These are phyloP conservation scores for Auriscalpium orientale DNA, from an alignment of 768 basidiomycete species.

Conservation along the genomic window DNA sequence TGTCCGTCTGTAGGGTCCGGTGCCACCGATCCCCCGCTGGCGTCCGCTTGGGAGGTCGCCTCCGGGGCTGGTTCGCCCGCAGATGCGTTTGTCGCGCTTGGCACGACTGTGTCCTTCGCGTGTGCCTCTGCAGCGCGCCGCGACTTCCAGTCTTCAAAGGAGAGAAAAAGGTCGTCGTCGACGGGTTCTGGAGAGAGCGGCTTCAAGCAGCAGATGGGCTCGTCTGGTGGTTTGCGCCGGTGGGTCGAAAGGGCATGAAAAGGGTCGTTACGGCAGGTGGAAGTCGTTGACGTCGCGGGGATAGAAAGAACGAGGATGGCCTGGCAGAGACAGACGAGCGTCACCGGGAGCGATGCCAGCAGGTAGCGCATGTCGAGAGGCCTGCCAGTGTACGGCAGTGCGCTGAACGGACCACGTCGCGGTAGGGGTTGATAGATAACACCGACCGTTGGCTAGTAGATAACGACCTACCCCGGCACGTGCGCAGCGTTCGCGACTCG, in stretches of 20 bases:
- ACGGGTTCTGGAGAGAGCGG: constrained; percentile 35
- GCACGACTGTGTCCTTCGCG: constrained; percentile 14
- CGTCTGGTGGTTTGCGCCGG: constrained; percentile 42
- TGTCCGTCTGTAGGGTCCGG: constrained; percentile 6
- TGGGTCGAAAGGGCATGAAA: constrained; percentile 50
- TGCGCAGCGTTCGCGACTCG: too few relatives aligned
- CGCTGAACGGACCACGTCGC: too few relatives aligned
- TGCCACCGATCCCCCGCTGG: constrained; percentile 3
- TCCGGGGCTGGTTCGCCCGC: background rate
- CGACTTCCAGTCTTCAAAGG: constrained; percentile 86
- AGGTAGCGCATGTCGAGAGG: too few relatives aligned
- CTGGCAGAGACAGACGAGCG: too few relatives aligned
- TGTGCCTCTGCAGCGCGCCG: constrained; percentile 43
- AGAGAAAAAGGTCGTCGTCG: constrained; percentile 61
- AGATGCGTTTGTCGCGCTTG: background rate
- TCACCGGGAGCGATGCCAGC: too few relatives aligned
- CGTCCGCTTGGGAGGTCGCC: background rate
- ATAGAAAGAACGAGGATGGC: constrained; percentile 23
- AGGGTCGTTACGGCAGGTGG: constrained; percentile 37
- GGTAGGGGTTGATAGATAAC: too few relatives aligned
- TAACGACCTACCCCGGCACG: too few relatives aligned
- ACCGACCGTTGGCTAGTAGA: too few relatives aligned
- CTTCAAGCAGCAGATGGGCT: constrained; percentile 63
- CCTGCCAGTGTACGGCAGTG: too few relatives aligned
- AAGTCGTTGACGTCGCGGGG: constrained; percentile 23